Percentiles rank a stretch among this genome's conserved stretches.
phyloP scores from a whole-genome alignment of 352 stramenopile species.

The Salisapilia sapeloensis region DNA sequence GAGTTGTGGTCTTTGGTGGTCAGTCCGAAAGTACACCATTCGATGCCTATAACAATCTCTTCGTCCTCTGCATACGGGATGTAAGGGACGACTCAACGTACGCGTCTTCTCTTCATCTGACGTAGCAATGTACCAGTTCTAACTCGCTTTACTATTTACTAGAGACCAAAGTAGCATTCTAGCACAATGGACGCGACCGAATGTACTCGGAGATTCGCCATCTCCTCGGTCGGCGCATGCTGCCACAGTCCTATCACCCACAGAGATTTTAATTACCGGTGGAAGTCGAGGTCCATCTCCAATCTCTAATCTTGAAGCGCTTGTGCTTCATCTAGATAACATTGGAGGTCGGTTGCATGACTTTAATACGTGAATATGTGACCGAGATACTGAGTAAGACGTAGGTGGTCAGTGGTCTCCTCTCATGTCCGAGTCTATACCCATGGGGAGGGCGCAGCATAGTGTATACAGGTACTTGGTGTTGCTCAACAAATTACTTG shows the following conservation, averaged over 20 bases:
- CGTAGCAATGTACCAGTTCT: slow-evolving; percentile 1
- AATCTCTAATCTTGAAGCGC: slow-evolving; percentile 11
- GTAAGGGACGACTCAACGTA: neutral
- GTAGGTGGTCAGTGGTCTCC: slow-evolving; percentile 56
- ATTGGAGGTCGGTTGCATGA: slow-evolving; percentile 21
- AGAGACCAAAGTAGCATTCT: slow-evolving; percentile 1
- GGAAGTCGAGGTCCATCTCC: slow-evolving; percentile 43
- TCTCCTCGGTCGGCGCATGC: slow-evolving; percentile 26
- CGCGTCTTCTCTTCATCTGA: neutral
- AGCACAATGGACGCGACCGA: slow-evolving; percentile 18
- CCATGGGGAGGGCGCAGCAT: slow-evolving; percentile 32
- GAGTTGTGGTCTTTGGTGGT: slow-evolving; percentile 46
- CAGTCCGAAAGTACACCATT: slow-evolving; percentile 53
- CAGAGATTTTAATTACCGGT: slow-evolving; percentile 29
- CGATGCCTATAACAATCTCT: slow-evolving; percentile 43
- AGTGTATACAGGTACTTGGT: slow-evolving; percentile 20
- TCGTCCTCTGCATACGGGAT: slow-evolving; percentile 22
- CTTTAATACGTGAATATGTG: no score
- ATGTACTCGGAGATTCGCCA: slow-evolving; percentile 13
- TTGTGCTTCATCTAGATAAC: slow-evolving; percentile 7
- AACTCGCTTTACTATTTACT: neutral
- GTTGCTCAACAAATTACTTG: neutral
- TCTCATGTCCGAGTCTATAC: slow-evolving; percentile 7
- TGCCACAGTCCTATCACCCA: slow-evolving; percentile 18
- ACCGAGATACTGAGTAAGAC: no score